A percentile compares a stretch with the other conserved stretches of the same genome.
Conservation (phyloP, 306 rosid genomes). For the Fragaria vesca region DNA sequence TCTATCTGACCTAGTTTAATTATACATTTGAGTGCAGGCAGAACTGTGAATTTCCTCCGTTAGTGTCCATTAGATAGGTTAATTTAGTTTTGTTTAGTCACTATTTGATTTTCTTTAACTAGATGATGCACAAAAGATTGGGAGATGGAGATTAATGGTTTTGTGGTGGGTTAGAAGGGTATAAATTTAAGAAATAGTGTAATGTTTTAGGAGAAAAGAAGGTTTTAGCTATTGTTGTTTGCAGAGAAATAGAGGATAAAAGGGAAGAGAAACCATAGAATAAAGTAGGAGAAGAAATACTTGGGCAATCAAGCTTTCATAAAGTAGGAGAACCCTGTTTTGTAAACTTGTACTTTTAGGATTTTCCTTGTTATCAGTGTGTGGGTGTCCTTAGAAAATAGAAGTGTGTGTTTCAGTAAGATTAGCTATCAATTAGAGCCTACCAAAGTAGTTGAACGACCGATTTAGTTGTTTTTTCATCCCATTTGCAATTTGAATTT, state of each 20-base stretch:
- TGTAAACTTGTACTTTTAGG: not conserved
- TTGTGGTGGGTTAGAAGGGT: not conserved
- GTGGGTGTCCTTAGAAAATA: not conserved
- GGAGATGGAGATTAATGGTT: not conserved
- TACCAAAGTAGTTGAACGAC: not conserved
- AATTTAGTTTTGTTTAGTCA: not conserved
- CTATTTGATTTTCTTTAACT: not conserved
- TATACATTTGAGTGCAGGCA: constrained; percentile 8
- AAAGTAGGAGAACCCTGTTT: too few species aligned
- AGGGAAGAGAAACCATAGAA: not conserved
- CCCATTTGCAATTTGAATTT: not conserved
- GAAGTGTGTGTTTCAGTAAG: not conserved
- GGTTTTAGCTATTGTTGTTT: not conserved
- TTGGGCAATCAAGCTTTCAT: too few species aligned
- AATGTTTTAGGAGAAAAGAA: not conserved
- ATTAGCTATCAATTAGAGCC: not conserved
- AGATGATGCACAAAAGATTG: not conserved
- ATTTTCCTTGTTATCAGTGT: not conserved
- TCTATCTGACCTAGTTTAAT: constrained; percentile 17
- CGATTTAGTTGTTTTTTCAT: not conserved
- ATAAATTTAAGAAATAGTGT: not conserved
- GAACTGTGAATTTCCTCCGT: not conserved
- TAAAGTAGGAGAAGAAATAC: not conserved
- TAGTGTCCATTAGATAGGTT: not conserved
- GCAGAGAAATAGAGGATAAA: not conserved